A percentile compares a stretch with the other conserved stretches of the same genome.
phyloP scores from a whole-genome alignment of 1,284 basidiomycete genomes.

The Boletus semigastroideus region DNA sequence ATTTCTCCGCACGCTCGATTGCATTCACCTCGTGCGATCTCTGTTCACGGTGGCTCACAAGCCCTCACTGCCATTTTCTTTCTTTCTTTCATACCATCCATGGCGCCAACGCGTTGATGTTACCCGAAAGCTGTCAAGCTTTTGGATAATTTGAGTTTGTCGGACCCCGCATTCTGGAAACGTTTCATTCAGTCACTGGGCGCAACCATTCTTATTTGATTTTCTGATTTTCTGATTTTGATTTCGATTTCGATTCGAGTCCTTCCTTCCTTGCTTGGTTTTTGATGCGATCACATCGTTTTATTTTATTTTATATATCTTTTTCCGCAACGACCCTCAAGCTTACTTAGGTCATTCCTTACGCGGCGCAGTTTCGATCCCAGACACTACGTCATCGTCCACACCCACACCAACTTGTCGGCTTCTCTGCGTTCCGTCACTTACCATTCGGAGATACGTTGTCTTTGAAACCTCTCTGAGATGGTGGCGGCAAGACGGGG shows the following conservation, averaged over 20 bases:
- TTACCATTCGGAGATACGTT: constrained; percentile 10
- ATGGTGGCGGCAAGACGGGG: too few relatives aligned
- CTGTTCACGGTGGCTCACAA: neutral
- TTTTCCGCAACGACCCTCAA: too few relatives aligned
- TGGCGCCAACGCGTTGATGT: neutral
- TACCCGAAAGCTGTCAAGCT: constrained; percentile 19
- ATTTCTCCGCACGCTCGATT: neutral
- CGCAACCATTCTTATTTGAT: neutral
- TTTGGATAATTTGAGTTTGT: constrained; percentile 27
- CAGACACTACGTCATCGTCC: constrained; percentile 8
- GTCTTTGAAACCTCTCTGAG: too few relatives aligned
- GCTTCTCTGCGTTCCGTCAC: constrained; percentile 4
- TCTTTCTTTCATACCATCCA: too few relatives aligned
- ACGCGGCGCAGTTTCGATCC: constrained; percentile 3
- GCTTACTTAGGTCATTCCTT: too few relatives aligned
- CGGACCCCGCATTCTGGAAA: constrained; percentile 15
- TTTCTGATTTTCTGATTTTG: too few relatives aligned
- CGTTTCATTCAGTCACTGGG: neutral
- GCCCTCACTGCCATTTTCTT: too few relatives aligned
- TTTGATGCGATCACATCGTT: too few relatives aligned
- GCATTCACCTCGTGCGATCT: neutral
- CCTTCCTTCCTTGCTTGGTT: too few relatives aligned
- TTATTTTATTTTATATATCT: too few relatives aligned
- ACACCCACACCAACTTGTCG: neutral
- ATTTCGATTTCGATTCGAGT: too few relatives aligned